Evolutionary conservation across 208 protist genomes (phyloP).

Genomic region (Crithidia fasciculata): DNA sequence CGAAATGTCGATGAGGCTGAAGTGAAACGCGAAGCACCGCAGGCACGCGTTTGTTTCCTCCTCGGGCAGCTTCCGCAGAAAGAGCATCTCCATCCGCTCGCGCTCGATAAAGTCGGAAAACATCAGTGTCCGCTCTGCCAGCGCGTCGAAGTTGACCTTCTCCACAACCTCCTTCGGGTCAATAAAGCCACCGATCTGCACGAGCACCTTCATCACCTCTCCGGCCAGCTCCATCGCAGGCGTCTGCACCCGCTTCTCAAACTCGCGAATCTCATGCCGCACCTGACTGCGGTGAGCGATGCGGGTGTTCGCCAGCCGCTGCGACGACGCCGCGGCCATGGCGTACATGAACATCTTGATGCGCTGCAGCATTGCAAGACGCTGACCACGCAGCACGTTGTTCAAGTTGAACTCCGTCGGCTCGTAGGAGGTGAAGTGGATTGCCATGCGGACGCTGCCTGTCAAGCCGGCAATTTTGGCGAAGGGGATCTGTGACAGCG

Average conservation of each 20-base stretch:
- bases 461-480: constrained; percentile 39
- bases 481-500: constrained; percentile 53
- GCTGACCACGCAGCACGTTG: constrained; percentile 47
- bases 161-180: constrained; percentile 40
- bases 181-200: constrained; percentile 35
- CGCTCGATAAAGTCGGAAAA: constrained; percentile 43
- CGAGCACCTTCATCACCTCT: constrained; percentile 54
- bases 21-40: constrained; percentile 42
- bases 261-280: constrained; percentile 32
- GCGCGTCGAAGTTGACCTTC: constrained; percentile 42
- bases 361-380: constrained; percentile 36
- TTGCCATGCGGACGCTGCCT: constrained; percentile 18
- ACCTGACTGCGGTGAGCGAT: constrained; percentile 10
- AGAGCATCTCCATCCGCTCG: constrained; percentile 38
- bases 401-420: constrained; percentile 53
- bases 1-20: constrained; percentile 53
- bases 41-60: constrained; percentile 51
- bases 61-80: constrained; percentile 33
- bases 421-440: constrained; percentile 48
- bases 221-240: constrained; percentile 43
- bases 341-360: constrained; percentile 48
- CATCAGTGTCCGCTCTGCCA: constrained; percentile 35
- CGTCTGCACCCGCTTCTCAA: constrained; percentile 37
- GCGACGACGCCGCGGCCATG: constrained; percentile 41
- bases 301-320: constrained; percentile 28